phyloP scores from a whole-genome alignment of 75 land plant species.

The Pinus taeda region DNA sequence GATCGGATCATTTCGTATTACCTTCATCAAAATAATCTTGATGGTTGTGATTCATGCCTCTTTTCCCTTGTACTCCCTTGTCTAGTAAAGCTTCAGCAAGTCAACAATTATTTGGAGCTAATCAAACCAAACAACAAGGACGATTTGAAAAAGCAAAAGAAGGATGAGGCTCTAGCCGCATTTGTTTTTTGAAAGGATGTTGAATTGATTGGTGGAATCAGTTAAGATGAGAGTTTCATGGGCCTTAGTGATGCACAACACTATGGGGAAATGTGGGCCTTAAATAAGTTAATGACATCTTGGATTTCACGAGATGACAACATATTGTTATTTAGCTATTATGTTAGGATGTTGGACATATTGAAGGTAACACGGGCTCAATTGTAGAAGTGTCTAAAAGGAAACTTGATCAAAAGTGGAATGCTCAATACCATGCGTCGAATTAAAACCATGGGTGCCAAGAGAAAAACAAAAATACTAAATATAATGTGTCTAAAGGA shows the following conservation, averaged over 20 bases:
- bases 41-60: slow-evolving; percentile 74
- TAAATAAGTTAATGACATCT: too few species aligned
- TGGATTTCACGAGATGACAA: slow-evolving; percentile 86
- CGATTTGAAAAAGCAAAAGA: slow-evolving; percentile 73
- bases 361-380: slow-evolving; percentile 26
- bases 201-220: slow-evolving; percentile 65
- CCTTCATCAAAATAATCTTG: slow-evolving; percentile 11
- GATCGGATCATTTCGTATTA: slow-evolving; percentile 82
- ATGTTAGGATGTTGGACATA: slow-evolving; percentile 96
- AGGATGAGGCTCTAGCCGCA: slow-evolving; percentile 75
- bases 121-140: slow-evolving; percentile 87
- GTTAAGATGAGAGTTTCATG: slow-evolving; percentile 84
- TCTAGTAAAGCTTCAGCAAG: slow-evolving; percentile 92
- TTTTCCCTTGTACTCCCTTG: slow-evolving; percentile 88
- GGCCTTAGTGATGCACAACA: slow-evolving; percentile 48
- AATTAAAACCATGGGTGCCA: too few species aligned
- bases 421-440: too few species aligned
- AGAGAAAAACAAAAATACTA: too few species aligned
- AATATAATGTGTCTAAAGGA: too few species aligned
- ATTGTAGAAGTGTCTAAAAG: too few species aligned
- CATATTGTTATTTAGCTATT: slow-evolving; percentile 89
- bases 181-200: slow-evolving; percentile 76
- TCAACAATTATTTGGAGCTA: slow-evolving; percentile 95
- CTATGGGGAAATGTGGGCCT: too few species aligned
- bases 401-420: too few species aligned